Conservation (phyloP, 163 green algal genomes). For the Chloromonas sp. region DNA sequence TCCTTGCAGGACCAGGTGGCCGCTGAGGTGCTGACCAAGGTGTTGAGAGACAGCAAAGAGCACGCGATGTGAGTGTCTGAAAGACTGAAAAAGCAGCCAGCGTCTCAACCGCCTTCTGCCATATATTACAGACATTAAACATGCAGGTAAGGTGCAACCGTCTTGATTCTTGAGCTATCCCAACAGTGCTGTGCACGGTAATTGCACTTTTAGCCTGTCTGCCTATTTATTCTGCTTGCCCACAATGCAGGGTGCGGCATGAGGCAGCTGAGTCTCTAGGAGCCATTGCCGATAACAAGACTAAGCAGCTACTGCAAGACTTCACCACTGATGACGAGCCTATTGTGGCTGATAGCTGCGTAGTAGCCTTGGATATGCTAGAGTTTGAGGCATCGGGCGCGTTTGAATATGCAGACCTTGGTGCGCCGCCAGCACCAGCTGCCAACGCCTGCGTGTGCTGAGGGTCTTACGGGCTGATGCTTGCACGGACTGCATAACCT, state of each 20-base stretch:
- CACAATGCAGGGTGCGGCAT: slow-evolving; percentile 86
- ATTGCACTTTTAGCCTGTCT: no score
- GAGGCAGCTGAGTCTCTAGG: slow-evolving; percentile 95
- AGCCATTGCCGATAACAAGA: slow-evolving; percentile 57
- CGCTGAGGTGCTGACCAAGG: slow-evolving; percentile 45
- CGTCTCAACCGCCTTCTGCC: no score
- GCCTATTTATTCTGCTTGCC: no score
- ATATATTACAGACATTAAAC: no score
- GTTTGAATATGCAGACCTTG: slow-evolving; percentile 22
- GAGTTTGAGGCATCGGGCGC: slow-evolving; percentile 65
- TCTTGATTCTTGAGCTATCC: no score
- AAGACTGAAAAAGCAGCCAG: not conserved
- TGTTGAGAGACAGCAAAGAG: slow-evolving; percentile 62
- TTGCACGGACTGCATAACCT: no score
- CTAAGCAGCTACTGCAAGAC: slow-evolving; percentile 57
- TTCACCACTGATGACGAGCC: slow-evolving; percentile 68
- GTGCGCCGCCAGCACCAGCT: no score
- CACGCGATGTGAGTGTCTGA: slow-evolving; percentile 68
- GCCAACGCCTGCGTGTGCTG: no score
- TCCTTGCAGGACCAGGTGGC: slow-evolving; percentile 59
- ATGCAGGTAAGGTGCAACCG: no score
- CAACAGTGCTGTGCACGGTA: no score
- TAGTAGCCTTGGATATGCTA: slow-evolving; percentile 85
- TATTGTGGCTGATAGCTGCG: slow-evolving; percentile 93
- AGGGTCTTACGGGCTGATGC: no score